A percentile compares a stretch with the other conserved stretches of the same genome.
Conservation (phyloP, 2,329 filamentous ascomycete species). For the Penicillium sp. region DNA sequence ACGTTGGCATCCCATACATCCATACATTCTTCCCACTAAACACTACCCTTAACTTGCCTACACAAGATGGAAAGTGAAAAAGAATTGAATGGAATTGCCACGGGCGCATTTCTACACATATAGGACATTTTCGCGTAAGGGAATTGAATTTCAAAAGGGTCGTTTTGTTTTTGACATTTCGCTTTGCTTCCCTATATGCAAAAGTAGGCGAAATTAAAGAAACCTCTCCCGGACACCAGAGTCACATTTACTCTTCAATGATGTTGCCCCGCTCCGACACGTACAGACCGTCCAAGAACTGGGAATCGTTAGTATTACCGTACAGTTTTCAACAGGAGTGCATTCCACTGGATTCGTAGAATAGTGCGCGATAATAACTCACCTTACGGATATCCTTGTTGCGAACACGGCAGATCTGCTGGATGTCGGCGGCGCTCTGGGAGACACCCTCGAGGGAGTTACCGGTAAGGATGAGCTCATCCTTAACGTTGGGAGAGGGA, state of each 20-base stretch:
- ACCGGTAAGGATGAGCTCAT: constrained; percentile 88
- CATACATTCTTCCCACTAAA: neutral
- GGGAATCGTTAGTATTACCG: constrained; percentile 9
- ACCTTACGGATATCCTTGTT: constrained; percentile 99
- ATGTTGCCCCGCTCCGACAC: constrained; percentile 99
- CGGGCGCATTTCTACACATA: constrained; percentile 32
- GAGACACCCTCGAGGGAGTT: constrained; percentile 98
- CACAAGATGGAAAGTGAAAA: constrained; percentile 1
- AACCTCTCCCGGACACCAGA: constrained; percentile 40
- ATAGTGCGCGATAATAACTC: constrained; percentile 27
- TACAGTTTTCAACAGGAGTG: neutral
- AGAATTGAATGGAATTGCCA: constrained; percentile 6
- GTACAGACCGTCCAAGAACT: constrained; percentile 99
- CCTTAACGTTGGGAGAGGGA: constrained; percentile 90
- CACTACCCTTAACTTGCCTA: neutral
- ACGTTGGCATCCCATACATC: neutral
- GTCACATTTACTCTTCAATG: constrained; percentile 57
- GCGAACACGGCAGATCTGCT: constrained; percentile 98
- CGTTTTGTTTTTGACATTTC: constrained; percentile 40
- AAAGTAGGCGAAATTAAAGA: constrained; percentile 40
- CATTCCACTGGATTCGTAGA: neutral
- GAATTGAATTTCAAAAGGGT: constrained; percentile 30
- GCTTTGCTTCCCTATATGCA: constrained; percentile 44
- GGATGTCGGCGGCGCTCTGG: constrained; percentile 97
- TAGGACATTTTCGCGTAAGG: constrained; percentile 24